Evolutionary conservation across 352 stramenopile genomes (phyloP).

Genomic region (Lagenidium sp.): DNA sequence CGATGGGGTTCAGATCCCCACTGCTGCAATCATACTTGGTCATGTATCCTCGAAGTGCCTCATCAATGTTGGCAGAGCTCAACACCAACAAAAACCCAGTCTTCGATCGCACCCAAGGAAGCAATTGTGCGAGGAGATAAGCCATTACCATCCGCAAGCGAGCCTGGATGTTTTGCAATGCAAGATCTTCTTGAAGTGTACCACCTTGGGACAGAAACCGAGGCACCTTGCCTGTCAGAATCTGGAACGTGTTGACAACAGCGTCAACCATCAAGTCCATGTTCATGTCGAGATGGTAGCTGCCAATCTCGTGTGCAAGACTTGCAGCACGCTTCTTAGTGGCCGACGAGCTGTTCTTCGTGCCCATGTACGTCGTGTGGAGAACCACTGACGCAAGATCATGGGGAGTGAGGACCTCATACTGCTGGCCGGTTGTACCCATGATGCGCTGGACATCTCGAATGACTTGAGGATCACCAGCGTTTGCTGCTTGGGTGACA

Average conservation of each 20-base stretch:
- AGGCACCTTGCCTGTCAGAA: conserved; percentile 87
- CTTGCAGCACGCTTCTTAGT: conserved; percentile 87
- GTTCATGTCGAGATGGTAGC: conserved; percentile 93
- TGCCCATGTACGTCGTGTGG: conserved; percentile 98
- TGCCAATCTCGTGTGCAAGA: conserved; percentile 90
- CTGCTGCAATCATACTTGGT: conserved; percentile 99
- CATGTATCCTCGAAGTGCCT: conserved; percentile 98
- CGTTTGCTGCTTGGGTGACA: conserved; percentile 81
- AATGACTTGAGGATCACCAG: conserved; percentile 68
- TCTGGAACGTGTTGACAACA: conserved; percentile 65
- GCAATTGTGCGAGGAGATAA: conserved; percentile 97
- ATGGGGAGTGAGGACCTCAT: conserved; percentile 57
- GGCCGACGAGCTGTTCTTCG: conserved; percentile 89
- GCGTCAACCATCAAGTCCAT: conserved; percentile 95
- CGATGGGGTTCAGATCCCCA: conserved; percentile 98
- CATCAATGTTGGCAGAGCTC: conserved; percentile 97
- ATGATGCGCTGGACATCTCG: conserved; percentile 83
- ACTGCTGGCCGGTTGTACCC: conserved; percentile 37
- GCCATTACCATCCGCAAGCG: conserved; percentile 97
- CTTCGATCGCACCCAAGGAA: conserved; percentile 95
- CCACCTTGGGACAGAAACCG: conserved; percentile 86
- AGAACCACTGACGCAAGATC: conserved; percentile 91
- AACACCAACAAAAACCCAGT: conserved; percentile 97
- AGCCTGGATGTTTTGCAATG: conserved; percentile 98
- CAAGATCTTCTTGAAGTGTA: conserved; percentile 91